Base-by-base conservation (phyloP, 202 grass and related monocot species). In the Setaria italica region DNA sequence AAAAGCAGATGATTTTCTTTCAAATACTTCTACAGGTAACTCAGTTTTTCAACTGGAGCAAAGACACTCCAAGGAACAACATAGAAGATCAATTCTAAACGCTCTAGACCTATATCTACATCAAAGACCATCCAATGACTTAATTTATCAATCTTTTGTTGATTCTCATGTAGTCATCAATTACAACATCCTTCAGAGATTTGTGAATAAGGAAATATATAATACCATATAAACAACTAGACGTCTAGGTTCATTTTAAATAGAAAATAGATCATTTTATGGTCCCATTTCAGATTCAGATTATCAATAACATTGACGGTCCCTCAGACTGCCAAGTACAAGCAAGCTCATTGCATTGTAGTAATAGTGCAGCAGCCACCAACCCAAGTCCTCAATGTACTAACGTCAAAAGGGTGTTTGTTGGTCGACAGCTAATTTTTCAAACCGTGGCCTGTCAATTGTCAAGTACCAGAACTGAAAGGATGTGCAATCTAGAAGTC, bases 281-380 rank as follows among this genome's bases (percentile, higher is more conserved):
- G 69, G 41, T 16, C 55, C 2, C 53, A 43, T 34, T 63, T 33
- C 21, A 56, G 54, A 63, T 42, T 71, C 2, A 56, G 54, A 63
- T 42, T 71, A 1, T 3, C 6, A 53, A 55, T 33, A 21, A 4
- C 67, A 64, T 0, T 35, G 17, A 9, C 13, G 46, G 13, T 13
- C 29, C 73, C 39, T 62, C 20, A 6, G 0, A 66, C 14, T 72
- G 7, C 29, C 29, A 62, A 41, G 12, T 39, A 56, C 54, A 83
- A 87, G 29, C 15, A 80, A 20, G 50, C 34, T 53, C 41, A 59
- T 86, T 3, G 6, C 41, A 51, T 82, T 3, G 6, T 57, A 57
- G 14, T 16, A 55, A 48, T 53, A 30, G 32, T 11, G 64, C 1
- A 80, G 0, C 42, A 63, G 4, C 70, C 6, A 78, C 55, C 33